phyloP scores from a whole-genome alignment of 2,329 filamentous ascomycete genomes.

The Epichloe hybrida region DNA sequence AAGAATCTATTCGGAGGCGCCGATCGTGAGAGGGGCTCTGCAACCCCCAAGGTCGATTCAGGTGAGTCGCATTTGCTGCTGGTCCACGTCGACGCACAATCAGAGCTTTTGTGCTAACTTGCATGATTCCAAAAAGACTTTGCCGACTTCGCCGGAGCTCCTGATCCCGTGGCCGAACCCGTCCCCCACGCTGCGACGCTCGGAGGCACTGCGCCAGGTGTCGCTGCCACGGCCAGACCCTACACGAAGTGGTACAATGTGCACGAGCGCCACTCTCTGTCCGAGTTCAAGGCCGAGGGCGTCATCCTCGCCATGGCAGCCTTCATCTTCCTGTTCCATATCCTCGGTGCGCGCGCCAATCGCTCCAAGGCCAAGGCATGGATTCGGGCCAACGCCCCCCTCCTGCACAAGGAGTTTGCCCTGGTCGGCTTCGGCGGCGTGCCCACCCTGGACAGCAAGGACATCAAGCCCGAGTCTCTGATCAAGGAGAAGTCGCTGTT shows the following conservation, averaged over 20 bases:
- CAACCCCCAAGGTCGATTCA: constrained; percentile 41
- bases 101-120: not conserved
- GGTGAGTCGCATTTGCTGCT: constrained; percentile 32
- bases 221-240: constrained; percentile 40
- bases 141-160: constrained; percentile 76
- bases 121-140: constrained; percentile 50
- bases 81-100: not conserved
- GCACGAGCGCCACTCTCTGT: constrained; percentile 73
- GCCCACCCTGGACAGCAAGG: constrained; percentile 29
- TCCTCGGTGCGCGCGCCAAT: constrained; percentile 72
- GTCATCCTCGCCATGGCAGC: constrained; percentile 64
- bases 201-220: constrained; percentile 28
- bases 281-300: constrained; percentile 81
- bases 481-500: constrained; percentile 79
- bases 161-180: constrained; percentile 47
- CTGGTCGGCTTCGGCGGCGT: constrained; percentile 65
- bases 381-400: constrained; percentile 59
- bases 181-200: constrained; percentile 33
- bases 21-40: constrained; percentile 34
- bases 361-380: constrained; percentile 67
- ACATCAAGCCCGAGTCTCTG: constrained; percentile 29
- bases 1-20: constrained; percentile 57
- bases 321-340: constrained; percentile 62
- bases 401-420: constrained; percentile 71
- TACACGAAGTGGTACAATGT: constrained; percentile 96